phyloP scores from a whole-genome alignment of 2,329 filamentous ascomycete species.

The Aspergillus sp. region DNA sequence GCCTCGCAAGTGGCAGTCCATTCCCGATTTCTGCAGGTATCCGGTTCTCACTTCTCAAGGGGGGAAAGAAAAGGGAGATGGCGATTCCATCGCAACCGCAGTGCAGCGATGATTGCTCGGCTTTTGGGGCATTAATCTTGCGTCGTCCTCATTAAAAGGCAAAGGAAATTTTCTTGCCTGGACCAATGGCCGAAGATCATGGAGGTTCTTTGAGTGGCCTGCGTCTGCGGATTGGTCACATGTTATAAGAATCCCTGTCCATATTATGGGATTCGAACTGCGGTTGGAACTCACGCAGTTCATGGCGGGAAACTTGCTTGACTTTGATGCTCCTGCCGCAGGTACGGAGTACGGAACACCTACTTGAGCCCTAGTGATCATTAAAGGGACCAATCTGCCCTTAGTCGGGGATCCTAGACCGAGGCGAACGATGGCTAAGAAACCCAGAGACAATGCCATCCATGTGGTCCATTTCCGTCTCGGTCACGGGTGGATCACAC shows the following conservation, averaged over 20 bases:
- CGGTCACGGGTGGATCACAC: not conserved
- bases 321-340: not conserved
- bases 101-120: slow-evolving; percentile 18
- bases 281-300: slow-evolving; percentile 9
- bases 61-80: slow-evolving; percentile 4
- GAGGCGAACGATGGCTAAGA: not conserved
- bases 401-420: not conserved
- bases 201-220: not conserved
- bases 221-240: slow-evolving; percentile 14
- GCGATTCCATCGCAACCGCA: slow-evolving; percentile 8
- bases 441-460: not conserved
- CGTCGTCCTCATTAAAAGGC: slow-evolving; percentile 3
- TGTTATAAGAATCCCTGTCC: slow-evolving; percentile 10
- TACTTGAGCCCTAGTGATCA: not conserved
- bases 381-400: no score
- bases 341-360: not conserved
- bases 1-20: slow-evolving; percentile 6
- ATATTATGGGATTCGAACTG: slow-evolving; percentile 18
- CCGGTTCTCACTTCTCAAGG: slow-evolving; percentile 17
- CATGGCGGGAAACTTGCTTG: slow-evolving; percentile 2
- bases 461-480: not conserved
- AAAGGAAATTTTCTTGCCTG: slow-evolving; percentile 2
- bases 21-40: slow-evolving; percentile 26
- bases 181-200: slow-evolving; percentile 15
- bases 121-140: slow-evolving; percentile 4